Percentiles rank a stretch among this genome's conserved stretches.
Conservation (phyloP, 257 asterid genomes). For the Cinchona pubescens region DNA sequence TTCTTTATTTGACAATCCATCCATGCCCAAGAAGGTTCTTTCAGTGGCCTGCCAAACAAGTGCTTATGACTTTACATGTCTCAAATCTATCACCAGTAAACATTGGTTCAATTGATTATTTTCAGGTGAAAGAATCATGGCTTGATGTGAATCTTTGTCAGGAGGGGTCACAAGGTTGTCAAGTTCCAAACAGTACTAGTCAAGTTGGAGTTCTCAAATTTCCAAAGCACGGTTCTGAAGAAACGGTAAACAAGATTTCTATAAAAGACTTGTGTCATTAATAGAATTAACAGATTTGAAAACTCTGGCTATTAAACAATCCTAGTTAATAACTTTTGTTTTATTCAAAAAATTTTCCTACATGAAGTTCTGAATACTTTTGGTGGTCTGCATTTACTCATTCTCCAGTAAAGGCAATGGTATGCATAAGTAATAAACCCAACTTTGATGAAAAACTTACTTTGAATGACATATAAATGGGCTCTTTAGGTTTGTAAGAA, state of each 20-base stretch:
- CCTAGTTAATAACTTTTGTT: background rate
- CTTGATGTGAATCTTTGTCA: constrained; percentile 88
- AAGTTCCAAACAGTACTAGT: constrained; percentile 58
- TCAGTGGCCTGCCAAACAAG: constrained; percentile 8
- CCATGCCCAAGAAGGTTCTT: constrained; percentile 68
- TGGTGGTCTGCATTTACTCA: constrained; percentile 1
- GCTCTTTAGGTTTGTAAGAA: background rate
- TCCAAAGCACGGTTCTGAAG: constrained; percentile 79
- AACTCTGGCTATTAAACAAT: background rate
- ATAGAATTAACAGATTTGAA: background rate
- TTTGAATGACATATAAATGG: background rate
- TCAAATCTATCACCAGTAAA: background rate
- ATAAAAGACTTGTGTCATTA: background rate
- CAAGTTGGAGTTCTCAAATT: constrained; percentile 54
- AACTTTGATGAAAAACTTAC: background rate
- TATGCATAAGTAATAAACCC: background rate
- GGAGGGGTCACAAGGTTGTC: constrained; percentile 75
- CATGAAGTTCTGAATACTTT: background rate
- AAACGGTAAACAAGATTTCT: constrained; percentile 50
- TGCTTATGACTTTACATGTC: background rate
- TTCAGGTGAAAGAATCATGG: constrained; percentile 93
- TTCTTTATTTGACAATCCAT: constrained; percentile 78
- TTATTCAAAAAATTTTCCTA: background rate
- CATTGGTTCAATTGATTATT: constrained; percentile 6
- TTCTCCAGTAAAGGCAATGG: background rate